A percentile compares a stretch with the other conserved stretches of the same genome.
Conservation (phyloP, 306 rosid genomes). For the Cicer judaicum region DNA sequence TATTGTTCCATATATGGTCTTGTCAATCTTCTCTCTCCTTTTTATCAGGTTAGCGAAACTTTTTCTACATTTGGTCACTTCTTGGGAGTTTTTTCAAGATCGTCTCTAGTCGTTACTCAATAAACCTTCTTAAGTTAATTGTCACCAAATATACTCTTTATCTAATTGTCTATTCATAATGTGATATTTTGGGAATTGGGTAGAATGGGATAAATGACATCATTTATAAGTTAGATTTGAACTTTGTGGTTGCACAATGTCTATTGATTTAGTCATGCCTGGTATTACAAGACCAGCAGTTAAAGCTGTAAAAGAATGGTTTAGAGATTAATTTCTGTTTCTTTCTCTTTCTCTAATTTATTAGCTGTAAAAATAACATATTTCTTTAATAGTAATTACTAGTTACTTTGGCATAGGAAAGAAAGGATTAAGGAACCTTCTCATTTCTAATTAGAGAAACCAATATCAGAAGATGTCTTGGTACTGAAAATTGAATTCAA, state of each 20-base stretch:
- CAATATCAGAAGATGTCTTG: slow-evolving; percentile 6
- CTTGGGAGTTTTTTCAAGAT: slow-evolving; percentile 33
- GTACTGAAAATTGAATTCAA: slow-evolving; percentile 31
- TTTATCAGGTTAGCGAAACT: slow-evolving; percentile 66
- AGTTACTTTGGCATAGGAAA: slow-evolving; percentile 29
- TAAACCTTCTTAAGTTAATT: slow-evolving; percentile 7
- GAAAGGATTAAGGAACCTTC: slow-evolving; percentile 10
- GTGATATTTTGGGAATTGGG: slow-evolving; percentile 27
- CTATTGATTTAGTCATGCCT: slow-evolving; percentile 15
- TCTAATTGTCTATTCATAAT: slow-evolving; percentile 19
- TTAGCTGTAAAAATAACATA: slow-evolving; percentile 13
- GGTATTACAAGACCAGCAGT: slow-evolving; percentile 1
- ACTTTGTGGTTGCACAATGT: slow-evolving; percentile 16
- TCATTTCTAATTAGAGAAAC: slow-evolving; percentile 30
- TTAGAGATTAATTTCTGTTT: slow-evolving; percentile 21
- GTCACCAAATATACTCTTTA: background rate
- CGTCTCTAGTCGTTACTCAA: background rate
- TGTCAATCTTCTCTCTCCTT: slow-evolving; percentile 82
- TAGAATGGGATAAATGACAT: slow-evolving; percentile 8
- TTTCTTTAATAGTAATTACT: slow-evolving; percentile 3
- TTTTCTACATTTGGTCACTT: slow-evolving; percentile 32
- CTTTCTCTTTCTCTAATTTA: slow-evolving; percentile 7
- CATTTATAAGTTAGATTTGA: slow-evolving; percentile 30
- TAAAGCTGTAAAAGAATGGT: slow-evolving; percentile 1
- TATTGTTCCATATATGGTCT: slow-evolving; percentile 89